Evolutionary conservation across 257 asterid species (phyloP).

Genomic region (Linderniella brevidens): DNA sequence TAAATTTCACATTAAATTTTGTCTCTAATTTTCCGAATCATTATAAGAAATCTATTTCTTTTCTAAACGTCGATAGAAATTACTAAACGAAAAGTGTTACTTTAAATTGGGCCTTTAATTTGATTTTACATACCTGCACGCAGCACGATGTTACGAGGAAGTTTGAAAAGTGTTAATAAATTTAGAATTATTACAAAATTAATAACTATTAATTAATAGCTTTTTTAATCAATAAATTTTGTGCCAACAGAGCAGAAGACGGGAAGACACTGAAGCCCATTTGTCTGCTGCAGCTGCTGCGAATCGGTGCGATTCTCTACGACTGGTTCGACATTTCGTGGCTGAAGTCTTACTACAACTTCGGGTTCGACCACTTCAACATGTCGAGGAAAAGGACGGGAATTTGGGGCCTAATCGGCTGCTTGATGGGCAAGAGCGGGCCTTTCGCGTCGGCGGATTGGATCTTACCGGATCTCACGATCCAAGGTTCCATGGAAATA

Average conservation of each 20-base stretch:
- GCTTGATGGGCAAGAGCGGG: constrained; percentile 64
- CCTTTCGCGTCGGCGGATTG: constrained; percentile 89
- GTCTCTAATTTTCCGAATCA: too few species aligned
- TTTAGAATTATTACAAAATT: too few species aligned
- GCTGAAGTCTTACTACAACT: constrained; percentile 70
- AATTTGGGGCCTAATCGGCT: constrained; percentile 60
- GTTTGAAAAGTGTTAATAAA: too few species aligned
- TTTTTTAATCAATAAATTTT: too few species aligned
- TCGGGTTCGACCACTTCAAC: constrained; percentile 90
- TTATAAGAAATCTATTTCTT: too few species aligned
- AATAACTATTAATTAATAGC: too few species aligned
- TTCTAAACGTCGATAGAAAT: too few species aligned
- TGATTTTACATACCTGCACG: too few species aligned
- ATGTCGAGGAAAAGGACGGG: constrained; percentile 62
- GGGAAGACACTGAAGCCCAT: constrained; percentile 68
- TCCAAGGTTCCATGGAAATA: constrained; percentile 63
- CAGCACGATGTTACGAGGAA: too few species aligned
- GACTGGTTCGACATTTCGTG: constrained; percentile 82
- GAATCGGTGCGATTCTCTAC: constrained; percentile 69
- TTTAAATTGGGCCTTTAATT: too few species aligned
- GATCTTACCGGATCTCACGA: constrained; percentile 90
- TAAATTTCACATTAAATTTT: too few species aligned
- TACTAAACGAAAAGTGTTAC: too few species aligned
- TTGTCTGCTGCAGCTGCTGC: constrained; percentile 68
- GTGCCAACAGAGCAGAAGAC: constrained; percentile 83